Conservation (phyloP, 1,284 basidiomycete genomes). For the Cerioporus squamosus region DNA sequence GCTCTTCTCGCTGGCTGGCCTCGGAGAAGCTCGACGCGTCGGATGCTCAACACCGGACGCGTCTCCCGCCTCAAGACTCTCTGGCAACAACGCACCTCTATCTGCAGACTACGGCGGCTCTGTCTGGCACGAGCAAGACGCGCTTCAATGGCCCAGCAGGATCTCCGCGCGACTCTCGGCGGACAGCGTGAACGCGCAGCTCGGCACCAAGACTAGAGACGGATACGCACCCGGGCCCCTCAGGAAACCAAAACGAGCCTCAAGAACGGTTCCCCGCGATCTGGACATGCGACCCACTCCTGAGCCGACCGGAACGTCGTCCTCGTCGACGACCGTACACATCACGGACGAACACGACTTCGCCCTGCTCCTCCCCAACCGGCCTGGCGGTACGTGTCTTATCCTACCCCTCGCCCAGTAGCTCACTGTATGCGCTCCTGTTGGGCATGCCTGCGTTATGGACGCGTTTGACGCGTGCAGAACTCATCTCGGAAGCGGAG, state of each 20-base stretch:
- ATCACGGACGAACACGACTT: constrained; percentile 41
- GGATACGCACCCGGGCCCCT: neutral
- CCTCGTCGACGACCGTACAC: constrained; percentile 45
- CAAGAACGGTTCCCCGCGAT: constrained; percentile 26
- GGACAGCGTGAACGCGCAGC: too few relatives aligned
- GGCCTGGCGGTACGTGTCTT: constrained; percentile 38
- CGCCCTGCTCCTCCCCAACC: constrained; percentile 44
- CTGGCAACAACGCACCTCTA: neutral
- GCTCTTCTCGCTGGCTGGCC: neutral
- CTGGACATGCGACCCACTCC: constrained; percentile 43
- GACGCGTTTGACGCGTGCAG: constrained; percentile 28
- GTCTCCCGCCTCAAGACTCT: too few relatives aligned
- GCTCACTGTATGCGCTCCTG: neutral
- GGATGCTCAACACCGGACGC: neutral
- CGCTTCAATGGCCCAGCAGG: constrained; percentile 3
- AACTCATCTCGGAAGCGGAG: constrained; percentile 50
- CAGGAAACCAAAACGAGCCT: constrained; percentile 17
- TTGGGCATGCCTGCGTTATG: too few relatives aligned
- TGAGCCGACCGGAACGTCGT: constrained; percentile 46
- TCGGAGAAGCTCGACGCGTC: neutral
- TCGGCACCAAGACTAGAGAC: too few relatives aligned
- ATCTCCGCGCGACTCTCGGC: neutral
- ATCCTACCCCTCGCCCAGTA: neutral
- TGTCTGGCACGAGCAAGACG: neutral
- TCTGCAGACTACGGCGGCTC: neutral